Percentiles rank a stretch among this genome's conserved stretches.
Conservation (phyloP, 148 eudicot species). For the Diospyros lotus region DNA sequence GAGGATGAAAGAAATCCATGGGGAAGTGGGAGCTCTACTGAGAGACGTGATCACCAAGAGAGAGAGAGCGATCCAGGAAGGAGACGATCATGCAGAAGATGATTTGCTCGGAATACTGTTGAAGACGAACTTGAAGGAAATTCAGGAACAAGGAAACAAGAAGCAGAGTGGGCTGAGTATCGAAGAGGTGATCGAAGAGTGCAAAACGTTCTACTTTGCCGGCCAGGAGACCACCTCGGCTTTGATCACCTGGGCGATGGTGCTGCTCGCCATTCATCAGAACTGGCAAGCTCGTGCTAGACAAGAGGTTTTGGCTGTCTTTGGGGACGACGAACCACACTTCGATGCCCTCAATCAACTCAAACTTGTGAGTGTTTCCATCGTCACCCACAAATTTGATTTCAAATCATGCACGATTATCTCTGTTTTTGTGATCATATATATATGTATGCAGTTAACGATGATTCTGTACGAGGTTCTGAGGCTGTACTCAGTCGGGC, state of each 20-base stretch:
- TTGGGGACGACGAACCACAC: neutral
- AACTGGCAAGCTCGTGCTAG: conserved; percentile 14
- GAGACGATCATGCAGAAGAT: neutral
- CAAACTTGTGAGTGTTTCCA: neutral
- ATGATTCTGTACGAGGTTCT: conserved; percentile 53
- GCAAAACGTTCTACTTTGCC: conserved; percentile 8
- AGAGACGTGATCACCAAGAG: conserved; percentile 14
- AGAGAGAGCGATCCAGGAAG: neutral
- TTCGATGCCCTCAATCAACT: neutral
- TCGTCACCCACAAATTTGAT: too few relatives aligned
- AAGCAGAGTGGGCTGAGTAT: neutral
- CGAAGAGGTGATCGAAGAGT: conserved; percentile 11
- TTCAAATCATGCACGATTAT: neutral
- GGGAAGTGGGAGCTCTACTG: conserved; percentile 11
- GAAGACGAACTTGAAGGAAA: conserved; percentile 5
- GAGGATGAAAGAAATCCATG: conserved; percentile 16
- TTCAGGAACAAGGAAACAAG: neutral
- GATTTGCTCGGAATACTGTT: conserved; percentile 9
- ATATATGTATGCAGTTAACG: conserved; percentile 28
- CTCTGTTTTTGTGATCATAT: neutral
- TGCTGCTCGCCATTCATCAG: conserved; percentile 8
- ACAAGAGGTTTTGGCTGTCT: conserved; percentile 11
- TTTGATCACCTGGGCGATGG: conserved; percentile 11
- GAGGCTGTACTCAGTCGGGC: conserved; percentile 38
- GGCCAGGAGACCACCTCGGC: neutral